These are phyloP conservation scores for Eremothecium sinecaudum DNA, from an alignment of 1,139 yeast species.

Conservation along the genomic window DNA sequence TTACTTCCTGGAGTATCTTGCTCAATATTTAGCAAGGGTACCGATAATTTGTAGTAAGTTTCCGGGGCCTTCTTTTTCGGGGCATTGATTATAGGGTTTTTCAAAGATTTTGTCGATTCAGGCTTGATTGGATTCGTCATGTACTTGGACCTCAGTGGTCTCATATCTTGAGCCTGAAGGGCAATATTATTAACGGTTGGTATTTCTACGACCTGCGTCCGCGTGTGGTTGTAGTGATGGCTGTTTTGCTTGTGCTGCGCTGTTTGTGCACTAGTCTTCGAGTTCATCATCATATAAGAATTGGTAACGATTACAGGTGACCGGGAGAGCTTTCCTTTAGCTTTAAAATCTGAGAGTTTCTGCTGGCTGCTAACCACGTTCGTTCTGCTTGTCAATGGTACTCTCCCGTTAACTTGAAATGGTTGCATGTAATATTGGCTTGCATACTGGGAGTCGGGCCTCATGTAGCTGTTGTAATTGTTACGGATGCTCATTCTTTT, in stretches of 20 bases:
- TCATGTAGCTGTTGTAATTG: slow-evolving; percentile 4
- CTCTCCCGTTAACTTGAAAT: slow-evolving; percentile 3
- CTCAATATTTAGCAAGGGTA: slow-evolving; percentile 3
- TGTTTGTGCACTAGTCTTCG: slow-evolving; percentile 1
- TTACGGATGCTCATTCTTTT: slow-evolving; percentile 5
- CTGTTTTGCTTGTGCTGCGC: slow-evolving; percentile 3
- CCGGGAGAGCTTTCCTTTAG: slow-evolving; percentile 2
- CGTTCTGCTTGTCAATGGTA: slow-evolving; percentile 1
- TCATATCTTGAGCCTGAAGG: neutral
- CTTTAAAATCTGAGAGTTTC: slow-evolving; percentile 1
- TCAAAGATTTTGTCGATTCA: slow-evolving; percentile 1
- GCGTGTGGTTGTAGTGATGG: slow-evolving; percentile 3
- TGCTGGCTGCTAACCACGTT: slow-evolving; percentile 1
- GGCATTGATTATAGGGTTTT: slow-evolving; percentile 3
- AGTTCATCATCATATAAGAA: slow-evolving; percentile 2
- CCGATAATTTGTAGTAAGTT: slow-evolving; percentile 6
- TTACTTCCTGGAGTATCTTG: slow-evolving; percentile 1
- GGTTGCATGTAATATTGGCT: slow-evolving; percentile 4
- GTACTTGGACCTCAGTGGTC: slow-evolving; percentile 2
- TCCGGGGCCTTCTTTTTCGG: slow-evolving; percentile 5
- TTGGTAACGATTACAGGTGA: slow-evolving; percentile 4
- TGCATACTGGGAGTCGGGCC: slow-evolving; percentile 2
- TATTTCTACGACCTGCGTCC: slow-evolving; percentile 4
- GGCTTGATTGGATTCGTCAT: slow-evolving; percentile 2
- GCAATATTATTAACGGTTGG: slow-evolving; percentile 3